Base-by-base conservation (phyloP, 2,329 filamentous ascomycete species). In the Venturia carpophila region DNA sequence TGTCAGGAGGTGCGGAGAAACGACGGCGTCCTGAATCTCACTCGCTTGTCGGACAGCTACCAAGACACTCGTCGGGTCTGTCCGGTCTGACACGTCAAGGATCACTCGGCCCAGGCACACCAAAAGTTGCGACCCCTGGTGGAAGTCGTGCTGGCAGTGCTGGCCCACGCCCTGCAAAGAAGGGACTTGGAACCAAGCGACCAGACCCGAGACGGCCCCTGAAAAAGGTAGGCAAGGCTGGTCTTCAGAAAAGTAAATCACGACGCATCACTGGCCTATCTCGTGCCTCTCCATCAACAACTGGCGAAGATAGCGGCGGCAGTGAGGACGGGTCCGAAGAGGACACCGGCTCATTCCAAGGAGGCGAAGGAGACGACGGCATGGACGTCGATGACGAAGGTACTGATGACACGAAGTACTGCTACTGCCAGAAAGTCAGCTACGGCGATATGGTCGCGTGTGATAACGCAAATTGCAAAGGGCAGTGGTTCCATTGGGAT, bases 391-490 rank as follows among this genome's bases (percentile, higher is more conserved):
- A 91, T 62, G 88, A 91, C 65, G 88, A 87, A 52, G 86, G 86
- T 64, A 87, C 88, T 68, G 89, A 92, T 75, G 87, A 89, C 72
- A 90, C 78, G 66, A 80, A 91, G 74, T 94, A 94, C 77, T 94
- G 90, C 77, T 82, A 88, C 39, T 94, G 90, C 75, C 88, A 92
- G 74, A 89, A 89, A 70, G 88, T 92, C 69, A 91, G 88, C 75
- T 92, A 90, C 72, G 90, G 90, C 67, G 88, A 93, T 72, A 94
- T 94, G 90, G 90, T 94, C 68, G 90, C 89, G 39, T 94, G 90
- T 78, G 90, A 94, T 78, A 93, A 93, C 74, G 86, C 89, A 66
- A 83, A 87, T 69, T 94, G 90, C 75, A 86, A 87, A 60, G 90
- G 85, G 72, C 90, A 94, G 77, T 94, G 90, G 90, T 94, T 94